These are phyloP conservation scores for Kwoniella shivajii DNA, from an alignment of 1,284 basidiomycete genomes.

Conservation along the genomic window DNA sequence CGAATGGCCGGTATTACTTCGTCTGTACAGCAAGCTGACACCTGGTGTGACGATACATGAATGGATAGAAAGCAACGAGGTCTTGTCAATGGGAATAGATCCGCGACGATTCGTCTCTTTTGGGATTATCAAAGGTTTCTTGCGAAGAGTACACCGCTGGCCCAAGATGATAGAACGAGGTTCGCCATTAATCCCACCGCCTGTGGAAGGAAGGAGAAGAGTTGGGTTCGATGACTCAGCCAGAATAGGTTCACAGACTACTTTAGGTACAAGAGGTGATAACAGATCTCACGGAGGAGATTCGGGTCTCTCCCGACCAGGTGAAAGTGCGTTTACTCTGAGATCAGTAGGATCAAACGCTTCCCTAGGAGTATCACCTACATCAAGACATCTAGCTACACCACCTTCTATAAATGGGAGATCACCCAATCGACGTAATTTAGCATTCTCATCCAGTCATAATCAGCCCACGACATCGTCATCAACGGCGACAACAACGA, in stretches of 20 bases:
- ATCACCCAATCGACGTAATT: conserved; percentile 12
- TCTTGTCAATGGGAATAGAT: conserved; percentile 77
- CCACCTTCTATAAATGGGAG: conserved; percentile 23
- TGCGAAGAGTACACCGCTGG: conserved; percentile 89
- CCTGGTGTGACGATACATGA: conserved; percentile 80
- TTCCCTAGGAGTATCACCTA: conserved; percentile 40
- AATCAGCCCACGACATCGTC: background rate
- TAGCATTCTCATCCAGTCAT: background rate
- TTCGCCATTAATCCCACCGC: conserved; percentile 24
- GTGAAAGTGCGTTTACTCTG: conserved; percentile 45
- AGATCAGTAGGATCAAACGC: conserved; percentile 35
- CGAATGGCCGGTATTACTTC: conserved; percentile 80
- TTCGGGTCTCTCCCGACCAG: conserved; percentile 5
- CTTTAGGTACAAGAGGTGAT: conserved; percentile 6
- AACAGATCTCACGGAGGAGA: conserved; percentile 7
- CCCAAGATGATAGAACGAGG: conserved; percentile 61
- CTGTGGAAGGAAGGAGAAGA: conserved; percentile 15
- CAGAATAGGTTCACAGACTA: conserved; percentile 14
- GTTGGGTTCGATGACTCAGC: conserved; percentile 39
- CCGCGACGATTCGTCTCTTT: conserved; percentile 94
- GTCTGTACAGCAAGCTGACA: conserved; percentile 82
- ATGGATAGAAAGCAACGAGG: conserved; percentile 82
- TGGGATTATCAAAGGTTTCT: conserved; percentile 97
- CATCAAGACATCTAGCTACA: conserved; percentile 19
- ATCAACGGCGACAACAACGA: background rate